Base-by-base conservation (phyloP, 345 rosid genomes). In the Hibiscus syriacus region DNA sequence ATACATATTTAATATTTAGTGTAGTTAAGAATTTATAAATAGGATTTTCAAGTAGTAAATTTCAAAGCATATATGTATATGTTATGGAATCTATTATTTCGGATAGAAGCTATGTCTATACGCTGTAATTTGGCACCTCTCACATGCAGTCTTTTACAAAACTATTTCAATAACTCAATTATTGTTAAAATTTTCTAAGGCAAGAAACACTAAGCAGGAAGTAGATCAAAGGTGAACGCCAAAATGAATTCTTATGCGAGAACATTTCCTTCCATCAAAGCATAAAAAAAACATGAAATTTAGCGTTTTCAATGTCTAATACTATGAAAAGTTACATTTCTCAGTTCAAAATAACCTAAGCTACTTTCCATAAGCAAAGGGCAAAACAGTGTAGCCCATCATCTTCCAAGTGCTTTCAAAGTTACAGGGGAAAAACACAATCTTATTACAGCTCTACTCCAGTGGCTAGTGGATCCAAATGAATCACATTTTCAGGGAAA, bases 401-500 rank as follows among this genome's bases (percentile, higher is more conserved):
- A 57, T 39, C 67, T 52, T 43, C 38, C 71, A 63, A 66, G 16
- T 34, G 70, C 71, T 64, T 74, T 66, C 74, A 68, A 70, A n/a
- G 68, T 70, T 73, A 76, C 79, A 74, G 14, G 36, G 64, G 76
- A 17, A 39, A 64, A 58, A n/a, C 29, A 68, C 73, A 53, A 69
- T 68, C 74, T 81, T 79, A 73, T 32, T 32, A 86, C 87, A 79
- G 65, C 79, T 80, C 81, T 84, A 73, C 27, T 52, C 56, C 56
- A 7, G 16, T 2, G 4, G 56, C 29, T 1, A 14, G 22, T 20
- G 55, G 27, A 52, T 53, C 29, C 26, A 88, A 72, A 0, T 84
- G 90, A 11, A 71, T 53, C 53, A 93, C 97, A 48, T 83, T 68
- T n/a, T 66, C 77, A 23, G 98, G 99, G 67, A 78, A 91, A 81